Evolutionary conservation across 2,329 filamentous ascomycete species (phyloP), one percentile per base, ranked within the genome.

Genomic region (Pseudocercospora fuligena): DNA sequence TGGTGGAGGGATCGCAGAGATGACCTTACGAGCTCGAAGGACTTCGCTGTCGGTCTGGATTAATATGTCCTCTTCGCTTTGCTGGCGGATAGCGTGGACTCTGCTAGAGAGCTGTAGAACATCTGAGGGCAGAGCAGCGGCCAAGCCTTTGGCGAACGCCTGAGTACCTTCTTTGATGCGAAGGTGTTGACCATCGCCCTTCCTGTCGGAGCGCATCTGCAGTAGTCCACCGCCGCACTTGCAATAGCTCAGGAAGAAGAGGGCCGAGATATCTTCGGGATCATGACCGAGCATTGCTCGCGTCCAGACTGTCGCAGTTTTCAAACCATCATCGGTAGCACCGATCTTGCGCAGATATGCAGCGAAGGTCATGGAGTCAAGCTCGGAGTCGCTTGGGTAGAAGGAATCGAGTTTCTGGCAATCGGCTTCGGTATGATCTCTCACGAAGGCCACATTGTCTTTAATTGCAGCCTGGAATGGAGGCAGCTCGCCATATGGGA

Each of bases 201-300:
- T 82, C 16, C 78, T 72, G 69, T 87, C 85, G 1, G 84, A 86
- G 0, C 83, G 78, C 80, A 87, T 84, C 43, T 81, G 77, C 54
- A 84, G 60, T 1, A 88, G 73, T 0, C 86, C 86, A 2, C 81
- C 81, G 2, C 83, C 83, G 19, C 79, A 81, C 69, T 81, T 82
- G 78, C 82, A 84, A 75, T 88, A 87, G 69, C 85, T 79, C 21
- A 88, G 76, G 70, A 88, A 86, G 72, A 77, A 87, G 1, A 85
- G 73, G 0, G 85, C 84, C 1, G 81, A 83, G 2, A 86, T 72
- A 8, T 87, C 83, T 1, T 65, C 64, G 0, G 84, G 80, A 19
- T 86, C 82, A 1, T 81, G 73, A 2, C 85, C 85, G 1, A 86
- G 74, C 80, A 84, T 83, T 1, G 80, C 84, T 0, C 82, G 77